phyloP scores from a whole-genome alignment of 108 stramenopile genomes.

The Fragilaria radians region DNA sequence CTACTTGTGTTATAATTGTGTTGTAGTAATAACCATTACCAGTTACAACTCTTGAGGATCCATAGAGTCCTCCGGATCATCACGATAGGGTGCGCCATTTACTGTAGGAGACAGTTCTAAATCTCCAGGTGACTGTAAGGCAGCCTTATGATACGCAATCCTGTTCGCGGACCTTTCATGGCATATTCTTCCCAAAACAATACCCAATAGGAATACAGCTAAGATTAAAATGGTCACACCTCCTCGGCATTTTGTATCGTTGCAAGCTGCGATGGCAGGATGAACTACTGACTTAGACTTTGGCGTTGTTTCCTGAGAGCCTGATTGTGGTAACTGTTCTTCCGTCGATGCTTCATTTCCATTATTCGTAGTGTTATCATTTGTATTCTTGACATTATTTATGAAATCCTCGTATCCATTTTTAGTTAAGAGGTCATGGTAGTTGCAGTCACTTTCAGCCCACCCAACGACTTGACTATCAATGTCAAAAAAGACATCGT shows the following conservation, averaged over 20 bases:
- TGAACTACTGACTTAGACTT: not conserved
- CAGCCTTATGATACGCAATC: not conserved
- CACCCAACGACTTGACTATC: conserved; percentile 13
- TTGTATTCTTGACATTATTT: not conserved
- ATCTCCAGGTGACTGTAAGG: not conserved
- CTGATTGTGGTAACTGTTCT: not conserved
- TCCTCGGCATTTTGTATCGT: not conserved
- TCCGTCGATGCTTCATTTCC: not conserved
- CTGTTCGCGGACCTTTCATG: not conserved
- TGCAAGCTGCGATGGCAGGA: not conserved
- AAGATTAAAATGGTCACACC: not conserved
- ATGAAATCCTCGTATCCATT: not conserved
- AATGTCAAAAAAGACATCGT: conserved; percentile 88
- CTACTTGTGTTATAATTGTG: not conserved
- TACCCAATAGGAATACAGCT: not conserved
- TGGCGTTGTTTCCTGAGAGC: not conserved
- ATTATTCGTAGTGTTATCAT: not conserved
- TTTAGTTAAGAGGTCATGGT: conserved; percentile 2
- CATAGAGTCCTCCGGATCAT: not conserved
- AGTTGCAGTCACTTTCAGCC: conserved; percentile 22
- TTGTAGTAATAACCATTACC: not conserved
- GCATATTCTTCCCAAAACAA: not conserved
- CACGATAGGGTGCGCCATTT: not conserved
- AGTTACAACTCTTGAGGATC: not conserved
- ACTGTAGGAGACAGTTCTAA: not conserved